Conservation (phyloP, 768 basidiomycete species). For the Calocybe gangraenosa region DNA sequence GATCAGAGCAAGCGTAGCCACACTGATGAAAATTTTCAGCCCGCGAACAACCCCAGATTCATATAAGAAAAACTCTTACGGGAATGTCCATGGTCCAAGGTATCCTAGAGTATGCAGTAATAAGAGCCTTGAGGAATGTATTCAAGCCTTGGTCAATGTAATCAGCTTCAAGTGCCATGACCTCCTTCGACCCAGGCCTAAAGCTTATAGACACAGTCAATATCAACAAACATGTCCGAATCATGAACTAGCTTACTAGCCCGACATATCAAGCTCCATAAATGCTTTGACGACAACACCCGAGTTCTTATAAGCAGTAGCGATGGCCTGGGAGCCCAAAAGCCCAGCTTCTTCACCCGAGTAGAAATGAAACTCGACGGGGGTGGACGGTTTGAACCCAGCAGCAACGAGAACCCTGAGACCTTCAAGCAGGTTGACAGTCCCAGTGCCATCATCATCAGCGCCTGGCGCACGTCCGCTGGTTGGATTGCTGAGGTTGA, state of each 20-base stretch:
- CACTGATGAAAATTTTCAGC: conserved; percentile 20
- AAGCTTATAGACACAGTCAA: conserved; percentile 31
- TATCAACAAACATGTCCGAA: conserved; percentile 3
- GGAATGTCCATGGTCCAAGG: conserved; percentile 31
- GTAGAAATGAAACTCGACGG: conserved; percentile 41
- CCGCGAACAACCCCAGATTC: not conserved
- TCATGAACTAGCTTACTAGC: conserved; percentile 23
- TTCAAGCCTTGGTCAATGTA: conserved; percentile 37
- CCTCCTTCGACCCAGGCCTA: conserved; percentile 37
- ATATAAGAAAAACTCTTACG: conserved; percentile 23
- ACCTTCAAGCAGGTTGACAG: conserved; percentile 44
- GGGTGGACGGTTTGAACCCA: conserved; percentile 34
- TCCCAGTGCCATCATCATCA: conserved; percentile 34
- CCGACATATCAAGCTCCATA: conserved; percentile 44
- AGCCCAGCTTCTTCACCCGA: conserved; percentile 49
- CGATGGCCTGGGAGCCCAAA: conserved; percentile 41
- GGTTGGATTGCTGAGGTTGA: conserved; percentile 14
- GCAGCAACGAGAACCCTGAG: conserved; percentile 36
- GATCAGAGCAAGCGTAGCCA: conserved; percentile 41
- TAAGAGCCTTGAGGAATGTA: conserved; percentile 38
- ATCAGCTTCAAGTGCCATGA: conserved; percentile 36
- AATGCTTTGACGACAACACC: conserved; percentile 37
- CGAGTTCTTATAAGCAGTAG: conserved; percentile 38
- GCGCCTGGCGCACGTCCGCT: conserved; percentile 15
- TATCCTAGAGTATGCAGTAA: conserved; percentile 32